phyloP scores from a whole-genome alignment of 371 early-diverging fungal species.

The Rhizopus microsporus region DNA sequence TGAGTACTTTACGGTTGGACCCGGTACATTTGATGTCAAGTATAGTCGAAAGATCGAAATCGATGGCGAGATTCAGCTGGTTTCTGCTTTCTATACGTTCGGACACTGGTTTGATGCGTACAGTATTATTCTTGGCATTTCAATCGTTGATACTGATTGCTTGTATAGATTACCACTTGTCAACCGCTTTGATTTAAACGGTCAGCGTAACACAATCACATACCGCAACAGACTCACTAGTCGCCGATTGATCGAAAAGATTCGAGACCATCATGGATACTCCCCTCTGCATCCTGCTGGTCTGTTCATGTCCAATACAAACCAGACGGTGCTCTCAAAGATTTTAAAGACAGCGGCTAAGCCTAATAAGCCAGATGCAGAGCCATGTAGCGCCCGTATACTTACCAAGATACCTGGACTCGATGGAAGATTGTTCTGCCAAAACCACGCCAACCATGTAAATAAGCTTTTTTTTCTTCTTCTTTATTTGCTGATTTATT shows the following conservation, averaged over 20 bases:
- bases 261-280: slow-evolving; percentile 70
- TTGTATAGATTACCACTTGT: slow-evolving; percentile 52
- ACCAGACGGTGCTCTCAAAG: slow-evolving; percentile 66
- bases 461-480: slow-evolving; percentile 1
- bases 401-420: slow-evolving; percentile 52
- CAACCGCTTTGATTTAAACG: slow-evolving; percentile 66
- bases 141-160: too few species aligned
- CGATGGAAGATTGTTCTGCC: slow-evolving; percentile 59
- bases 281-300: slow-evolving; percentile 67
- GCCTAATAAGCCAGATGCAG: slow-evolving; percentile 53
- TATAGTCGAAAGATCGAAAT: slow-evolving; percentile 64
- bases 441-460: slow-evolving; percentile 64
- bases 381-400: slow-evolving; percentile 62
- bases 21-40: slow-evolving; percentile 62
- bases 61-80: slow-evolving; percentile 62
- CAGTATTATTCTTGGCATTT: neutral
- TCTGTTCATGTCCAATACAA: slow-evolving; percentile 64
- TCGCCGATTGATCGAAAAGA: slow-evolving; percentile 59
- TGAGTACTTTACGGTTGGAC: slow-evolving; percentile 66
- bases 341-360: slow-evolving; percentile 56
- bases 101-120: slow-evolving; percentile 77
- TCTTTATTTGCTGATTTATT: slow-evolving; percentile 7
- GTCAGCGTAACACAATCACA: slow-evolving; percentile 51
- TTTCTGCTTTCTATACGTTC: slow-evolving; percentile 61
- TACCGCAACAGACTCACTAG: slow-evolving; percentile 65